A percentile compares a stretch with the other conserved stretches of the same genome.
These are phyloP conservation scores for Podila epicladia DNA, from an alignment of 192 early-diverging fungal genomes.

Conservation along the genomic window DNA sequence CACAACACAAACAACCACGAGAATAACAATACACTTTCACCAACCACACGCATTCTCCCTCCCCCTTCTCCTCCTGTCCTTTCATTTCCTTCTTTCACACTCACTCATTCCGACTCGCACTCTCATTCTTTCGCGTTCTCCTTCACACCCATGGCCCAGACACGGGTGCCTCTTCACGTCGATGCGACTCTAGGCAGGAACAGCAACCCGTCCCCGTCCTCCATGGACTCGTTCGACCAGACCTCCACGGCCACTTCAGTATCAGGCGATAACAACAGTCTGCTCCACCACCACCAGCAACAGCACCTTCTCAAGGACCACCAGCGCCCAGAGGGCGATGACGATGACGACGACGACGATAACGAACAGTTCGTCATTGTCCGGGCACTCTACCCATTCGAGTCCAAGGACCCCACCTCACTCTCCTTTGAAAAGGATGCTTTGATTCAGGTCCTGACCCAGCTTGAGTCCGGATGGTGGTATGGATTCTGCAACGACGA, in stretches of 20 bases:
- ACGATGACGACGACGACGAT: constrained; percentile 17
- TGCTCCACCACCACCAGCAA: background rate
- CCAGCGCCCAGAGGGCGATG: background rate
- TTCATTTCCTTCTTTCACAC: background rate
- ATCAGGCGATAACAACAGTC: too few relatives aligned
- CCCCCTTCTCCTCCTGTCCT: background rate
- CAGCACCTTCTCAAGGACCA: constrained; percentile 1
- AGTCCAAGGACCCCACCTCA: constrained; percentile 76
- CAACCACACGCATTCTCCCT: background rate
- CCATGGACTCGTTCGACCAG: background rate
- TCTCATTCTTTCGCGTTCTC: background rate
- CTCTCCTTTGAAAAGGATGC: constrained; percentile 87
- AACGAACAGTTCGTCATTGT: constrained; percentile 27
- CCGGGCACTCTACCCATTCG: constrained; percentile 86
- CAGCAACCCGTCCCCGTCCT: too few relatives aligned
- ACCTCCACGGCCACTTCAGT: background rate
- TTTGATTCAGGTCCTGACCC: constrained; percentile 88
- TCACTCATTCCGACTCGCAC: background rate
- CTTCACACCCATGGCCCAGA: background rate
- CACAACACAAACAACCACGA: too few relatives aligned
- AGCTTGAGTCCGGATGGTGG: constrained; percentile 97
- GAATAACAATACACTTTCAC: too few relatives aligned
- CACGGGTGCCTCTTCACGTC: background rate
- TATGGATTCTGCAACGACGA: constrained; percentile 83
- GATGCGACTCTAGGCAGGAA: background rate